Conservation (phyloP, 805 yeast species). For the Hanseniaspora vineae region DNA sequence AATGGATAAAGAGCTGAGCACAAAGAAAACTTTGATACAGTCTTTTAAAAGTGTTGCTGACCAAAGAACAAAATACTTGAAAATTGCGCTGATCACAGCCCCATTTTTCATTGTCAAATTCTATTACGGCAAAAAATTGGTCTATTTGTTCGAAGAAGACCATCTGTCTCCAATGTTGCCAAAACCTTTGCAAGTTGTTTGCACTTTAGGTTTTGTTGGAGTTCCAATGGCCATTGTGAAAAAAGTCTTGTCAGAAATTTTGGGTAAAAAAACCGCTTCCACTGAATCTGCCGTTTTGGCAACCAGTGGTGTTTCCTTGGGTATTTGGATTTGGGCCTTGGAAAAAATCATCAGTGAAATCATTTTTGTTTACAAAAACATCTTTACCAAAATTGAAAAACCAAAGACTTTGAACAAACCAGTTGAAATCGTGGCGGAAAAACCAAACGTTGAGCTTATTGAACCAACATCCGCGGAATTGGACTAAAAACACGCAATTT, state of each 20-base stretch:
- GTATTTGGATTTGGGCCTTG: slow-evolving; percentile 25
- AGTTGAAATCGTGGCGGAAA: not conserved
- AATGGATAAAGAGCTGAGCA: slow-evolving; percentile 37
- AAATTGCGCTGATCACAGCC: slow-evolving; percentile 16
- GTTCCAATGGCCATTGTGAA: slow-evolving; percentile 4
- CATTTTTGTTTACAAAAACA: slow-evolving; percentile 16
- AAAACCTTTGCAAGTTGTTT: slow-evolving; percentile 16
- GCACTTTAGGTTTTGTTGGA: slow-evolving; percentile 22
- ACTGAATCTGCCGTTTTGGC: not conserved
- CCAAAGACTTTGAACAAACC: not conserved
- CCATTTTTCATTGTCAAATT: slow-evolving; percentile 21
- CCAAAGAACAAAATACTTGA: slow-evolving; percentile 10
- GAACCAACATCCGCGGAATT: not conserved
- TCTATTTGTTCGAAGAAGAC: slow-evolving; percentile 16
- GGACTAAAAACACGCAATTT: not conserved
- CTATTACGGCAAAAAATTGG: slow-evolving; percentile 22
- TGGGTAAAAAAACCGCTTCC: not conserved
- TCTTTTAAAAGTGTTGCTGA: slow-evolving; percentile 4
- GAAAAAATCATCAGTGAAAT: slow-evolving; percentile 17
- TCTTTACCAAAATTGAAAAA: slow-evolving; percentile 6
- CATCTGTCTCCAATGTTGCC: slow-evolving; percentile 16
- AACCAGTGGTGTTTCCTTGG: slow-evolving; percentile 20
- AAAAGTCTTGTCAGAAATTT: slow-evolving; percentile 1
- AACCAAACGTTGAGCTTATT: not conserved
- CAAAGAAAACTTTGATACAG: slow-evolving; percentile 25